A percentile compares a stretch with the other conserved stretches of the same genome.
phyloP scores from a whole-genome alignment of 495 filamentous ascomycete genomes.

The Echria macrotheca region DNA sequence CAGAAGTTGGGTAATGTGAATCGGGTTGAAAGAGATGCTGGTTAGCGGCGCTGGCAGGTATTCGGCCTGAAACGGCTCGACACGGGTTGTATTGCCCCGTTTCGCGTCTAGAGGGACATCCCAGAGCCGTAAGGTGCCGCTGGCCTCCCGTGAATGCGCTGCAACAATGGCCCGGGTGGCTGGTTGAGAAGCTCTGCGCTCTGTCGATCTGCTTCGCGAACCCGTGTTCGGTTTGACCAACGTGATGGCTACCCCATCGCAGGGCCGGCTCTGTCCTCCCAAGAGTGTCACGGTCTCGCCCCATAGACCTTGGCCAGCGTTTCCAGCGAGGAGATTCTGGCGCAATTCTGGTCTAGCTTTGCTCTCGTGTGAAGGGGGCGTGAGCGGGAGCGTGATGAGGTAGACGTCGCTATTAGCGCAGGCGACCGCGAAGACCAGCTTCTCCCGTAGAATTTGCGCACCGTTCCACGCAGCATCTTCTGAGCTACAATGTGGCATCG shows the following conservation, averaged over 20 bases:
- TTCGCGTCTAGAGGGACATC: slow-evolving; percentile 38
- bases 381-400: slow-evolving; percentile 66
- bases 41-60: slow-evolving; percentile 60
- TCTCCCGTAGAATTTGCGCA: slow-evolving; percentile 54
- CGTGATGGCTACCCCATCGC: slow-evolving; percentile 61
- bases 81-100: slow-evolving; percentile 31
- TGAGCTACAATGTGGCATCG: slow-evolving; percentile 38
- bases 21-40: slow-evolving; percentile 68
- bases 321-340: slow-evolving; percentile 36
- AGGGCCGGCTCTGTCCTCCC: slow-evolving; percentile 53
- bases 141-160: slow-evolving; percentile 58
- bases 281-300: slow-evolving; percentile 56
- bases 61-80: slow-evolving; percentile 57
- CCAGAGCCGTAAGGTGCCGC: slow-evolving; percentile 50
- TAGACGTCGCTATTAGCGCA: slow-evolving; percentile 65
- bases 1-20: slow-evolving; percentile 57
- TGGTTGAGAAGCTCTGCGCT: slow-evolving; percentile 21
- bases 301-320: slow-evolving; percentile 52
- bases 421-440: slow-evolving; percentile 64
- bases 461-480: slow-evolving; percentile 51
- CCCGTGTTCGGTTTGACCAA: slow-evolving; percentile 43
- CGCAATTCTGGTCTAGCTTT: slow-evolving; percentile 45
- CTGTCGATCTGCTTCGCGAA: slow-evolving; percentile 32
- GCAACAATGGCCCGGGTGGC: slow-evolving; percentile 41
- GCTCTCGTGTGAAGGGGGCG: slow-evolving; percentile 61